Evolutionary conservation across 495 filamentous ascomycete genomes (phyloP).

Genomic region (Trypethelium eluteriae): DNA sequence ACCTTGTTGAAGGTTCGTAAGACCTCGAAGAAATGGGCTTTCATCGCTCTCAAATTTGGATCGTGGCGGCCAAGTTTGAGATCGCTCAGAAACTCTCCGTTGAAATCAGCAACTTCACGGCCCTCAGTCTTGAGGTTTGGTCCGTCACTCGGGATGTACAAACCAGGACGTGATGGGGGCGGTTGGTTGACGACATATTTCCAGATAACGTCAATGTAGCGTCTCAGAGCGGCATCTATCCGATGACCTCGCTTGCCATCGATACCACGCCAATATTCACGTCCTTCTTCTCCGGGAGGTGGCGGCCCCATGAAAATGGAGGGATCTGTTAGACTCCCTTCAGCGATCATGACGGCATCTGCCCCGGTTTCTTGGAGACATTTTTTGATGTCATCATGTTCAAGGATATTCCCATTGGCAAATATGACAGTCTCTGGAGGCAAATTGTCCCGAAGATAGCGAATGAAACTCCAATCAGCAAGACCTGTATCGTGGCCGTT

Average conservation of each 20-base stretch:
- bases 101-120: conserved; percentile 14
- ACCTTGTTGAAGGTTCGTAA: conserved; percentile 68
- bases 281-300: conserved; percentile 51
- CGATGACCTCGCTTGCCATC: conserved; percentile 81
- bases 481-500: conserved; percentile 94
- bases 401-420: conserved; percentile 90
- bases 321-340: conserved; percentile 87
- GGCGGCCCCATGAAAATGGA: conserved; percentile 71
- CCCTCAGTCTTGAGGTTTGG: conserved; percentile 7
- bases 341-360: conserved; percentile 91
- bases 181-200: conserved; percentile 57
- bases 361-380: conserved; percentile 82
- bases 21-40: conserved; percentile 88
- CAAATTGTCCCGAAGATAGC: conserved; percentile 73
- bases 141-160: conserved; percentile 64
- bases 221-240: conserved; percentile 75
- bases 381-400: conserved; percentile 65
- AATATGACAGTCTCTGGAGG: conserved; percentile 87
- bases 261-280: conserved; percentile 76
- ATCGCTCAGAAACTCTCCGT: not conserved
- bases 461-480: conserved; percentile 81
- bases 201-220: conserved; percentile 86
- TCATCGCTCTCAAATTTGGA: conserved; percentile 74
- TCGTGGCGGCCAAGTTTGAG: conserved; percentile 33
- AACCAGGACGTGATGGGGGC: conserved; percentile 55